phyloP scores from a whole-genome alignment of 73 alveolate species.

The Paraurostyla sp. region DNA sequence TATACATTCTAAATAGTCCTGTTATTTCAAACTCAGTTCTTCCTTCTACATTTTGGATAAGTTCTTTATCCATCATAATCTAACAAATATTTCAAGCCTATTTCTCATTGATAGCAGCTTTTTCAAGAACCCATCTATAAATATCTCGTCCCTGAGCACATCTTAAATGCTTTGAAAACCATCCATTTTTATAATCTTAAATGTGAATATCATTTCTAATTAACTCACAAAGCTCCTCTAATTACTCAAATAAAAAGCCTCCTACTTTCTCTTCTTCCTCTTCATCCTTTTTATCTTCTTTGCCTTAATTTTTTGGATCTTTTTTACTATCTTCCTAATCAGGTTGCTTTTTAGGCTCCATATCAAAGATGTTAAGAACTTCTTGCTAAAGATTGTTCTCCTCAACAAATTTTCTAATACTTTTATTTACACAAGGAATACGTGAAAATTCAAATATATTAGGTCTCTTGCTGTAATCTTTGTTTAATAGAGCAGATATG shows the following conservation, averaged over 20 bases:
- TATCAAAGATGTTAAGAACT: constrained; percentile 67
- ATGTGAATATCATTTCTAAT: constrained; percentile 64
- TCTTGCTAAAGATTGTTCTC: constrained; percentile 77
- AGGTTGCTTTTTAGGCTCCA: background rate
- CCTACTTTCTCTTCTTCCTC: background rate
- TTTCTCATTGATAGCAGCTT: constrained; percentile 26
- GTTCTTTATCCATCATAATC: constrained; percentile 69
- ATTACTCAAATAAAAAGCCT: background rate
- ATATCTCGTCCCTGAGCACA: constrained; percentile 72
- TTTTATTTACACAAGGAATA: constrained; percentile 81
- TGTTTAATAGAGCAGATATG: constrained; percentile 80
- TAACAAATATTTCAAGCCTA: constrained; percentile 55
- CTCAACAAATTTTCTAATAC: constrained; percentile 74
- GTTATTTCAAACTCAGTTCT: constrained; percentile 6
- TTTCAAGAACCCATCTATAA: constrained; percentile 40
- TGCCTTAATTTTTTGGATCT: background rate
- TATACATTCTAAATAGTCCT: constrained; percentile 54
- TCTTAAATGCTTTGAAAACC: constrained; percentile 69
- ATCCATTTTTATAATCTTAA: constrained; percentile 65
- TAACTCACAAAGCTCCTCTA: constrained; percentile 53
- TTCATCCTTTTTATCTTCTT: background rate
- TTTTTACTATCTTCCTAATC: background rate
- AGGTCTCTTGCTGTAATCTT: constrained; percentile 94
- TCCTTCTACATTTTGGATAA: constrained; percentile 57
- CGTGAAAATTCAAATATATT: constrained; percentile 85